These are phyloP conservation scores for Chytriomyces sp. DNA, from an alignment of 192 early-diverging fungal genomes.

Conservation along the genomic window DNA sequence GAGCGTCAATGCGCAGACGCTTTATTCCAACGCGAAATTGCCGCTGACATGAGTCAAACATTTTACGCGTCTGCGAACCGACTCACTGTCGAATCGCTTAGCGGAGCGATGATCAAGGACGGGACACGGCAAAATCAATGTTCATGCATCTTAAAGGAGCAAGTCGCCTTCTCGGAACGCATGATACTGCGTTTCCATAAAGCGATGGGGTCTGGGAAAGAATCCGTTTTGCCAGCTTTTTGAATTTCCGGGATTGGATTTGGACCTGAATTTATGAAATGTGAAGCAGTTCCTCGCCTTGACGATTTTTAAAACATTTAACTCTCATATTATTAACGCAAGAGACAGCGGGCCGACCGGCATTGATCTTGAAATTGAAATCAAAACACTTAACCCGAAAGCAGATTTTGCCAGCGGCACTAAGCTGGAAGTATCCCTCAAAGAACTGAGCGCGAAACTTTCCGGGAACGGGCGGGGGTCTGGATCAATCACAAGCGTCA, in stretches of 20 bases:
- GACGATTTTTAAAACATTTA: no score
- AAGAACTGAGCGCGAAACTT: not conserved
- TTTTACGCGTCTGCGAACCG: not conserved
- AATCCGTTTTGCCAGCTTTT: not conserved
- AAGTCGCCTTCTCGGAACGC: not conserved
- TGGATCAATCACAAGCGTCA: not conserved
- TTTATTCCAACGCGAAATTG: not conserved
- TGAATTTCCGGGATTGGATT: slow-evolving; percentile 5
- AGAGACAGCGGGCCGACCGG: slow-evolving; percentile 11
- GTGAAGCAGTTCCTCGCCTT: no score
- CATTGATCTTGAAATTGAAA: slow-evolving; percentile 2
- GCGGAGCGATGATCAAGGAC: not conserved
- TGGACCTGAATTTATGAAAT: no score
- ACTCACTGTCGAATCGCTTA: not conserved
- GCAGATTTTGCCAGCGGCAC: slow-evolving; percentile 10
- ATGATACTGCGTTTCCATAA: not conserved
- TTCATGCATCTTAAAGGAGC: not conserved
- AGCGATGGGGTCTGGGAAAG: not conserved
- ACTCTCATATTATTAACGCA: slow-evolving; percentile 19
- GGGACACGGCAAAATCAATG: not conserved
- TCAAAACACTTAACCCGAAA: not conserved
- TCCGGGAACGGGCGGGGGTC: not conserved
- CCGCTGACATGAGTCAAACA: slow-evolving; percentile 22
- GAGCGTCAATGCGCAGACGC: not conserved
- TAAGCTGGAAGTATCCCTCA: not conserved